Evolutionary conservation across 2,329 filamentous ascomycete genomes (phyloP).

Genomic region (Fusarium sp.): DNA sequence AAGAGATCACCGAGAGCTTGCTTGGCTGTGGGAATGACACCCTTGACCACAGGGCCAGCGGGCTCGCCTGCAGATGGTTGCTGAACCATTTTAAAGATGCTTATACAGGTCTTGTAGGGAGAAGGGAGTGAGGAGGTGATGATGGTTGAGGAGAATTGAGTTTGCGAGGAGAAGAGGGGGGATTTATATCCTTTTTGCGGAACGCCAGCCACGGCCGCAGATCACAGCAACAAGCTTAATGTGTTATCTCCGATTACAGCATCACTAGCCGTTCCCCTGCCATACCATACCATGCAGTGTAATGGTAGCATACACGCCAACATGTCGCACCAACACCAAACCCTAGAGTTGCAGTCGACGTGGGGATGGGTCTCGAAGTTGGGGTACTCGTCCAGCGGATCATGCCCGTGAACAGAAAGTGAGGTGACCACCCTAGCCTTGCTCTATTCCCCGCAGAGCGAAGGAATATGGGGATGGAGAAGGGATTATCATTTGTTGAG

Average conservation of each 20-base stretch:
- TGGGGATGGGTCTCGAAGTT: slow-evolving; percentile 33
- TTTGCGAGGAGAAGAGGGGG: background rate
- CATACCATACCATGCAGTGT: background rate
- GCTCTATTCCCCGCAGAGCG: slow-evolving; percentile 6
- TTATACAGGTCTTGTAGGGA: background rate
- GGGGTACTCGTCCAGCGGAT: slow-evolving; percentile 30
- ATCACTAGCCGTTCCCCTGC: background rate
- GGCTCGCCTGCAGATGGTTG: slow-evolving; percentile 53
- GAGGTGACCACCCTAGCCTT: slow-evolving; percentile 20
- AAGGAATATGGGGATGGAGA: slow-evolving; percentile 3
- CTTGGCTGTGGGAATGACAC: slow-evolving; percentile 70
- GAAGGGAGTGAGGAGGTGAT: background rate
- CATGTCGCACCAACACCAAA: slow-evolving; percentile 14
- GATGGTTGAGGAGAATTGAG: background rate
- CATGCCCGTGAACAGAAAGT: slow-evolving; percentile 11
- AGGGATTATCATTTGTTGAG: slow-evolving; percentile 3
- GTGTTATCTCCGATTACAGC: slow-evolving; percentile 5
- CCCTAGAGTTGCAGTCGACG: slow-evolving; percentile 21
- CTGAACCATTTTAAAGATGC: slow-evolving; percentile 1
- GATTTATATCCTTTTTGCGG: slow-evolving; percentile 15
- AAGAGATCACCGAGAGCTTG: slow-evolving; percentile 74
- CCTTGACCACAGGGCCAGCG: slow-evolving; percentile 75
- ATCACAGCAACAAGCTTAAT: slow-evolving; percentile 2
- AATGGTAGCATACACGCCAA: background rate
- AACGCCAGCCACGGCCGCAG: background rate